Percentiles rank a stretch among this genome's conserved stretches.
Evolutionary conservation across 2,329 filamentous ascomycete genomes (phyloP).

Genomic region (Exophiala sideris): DNA sequence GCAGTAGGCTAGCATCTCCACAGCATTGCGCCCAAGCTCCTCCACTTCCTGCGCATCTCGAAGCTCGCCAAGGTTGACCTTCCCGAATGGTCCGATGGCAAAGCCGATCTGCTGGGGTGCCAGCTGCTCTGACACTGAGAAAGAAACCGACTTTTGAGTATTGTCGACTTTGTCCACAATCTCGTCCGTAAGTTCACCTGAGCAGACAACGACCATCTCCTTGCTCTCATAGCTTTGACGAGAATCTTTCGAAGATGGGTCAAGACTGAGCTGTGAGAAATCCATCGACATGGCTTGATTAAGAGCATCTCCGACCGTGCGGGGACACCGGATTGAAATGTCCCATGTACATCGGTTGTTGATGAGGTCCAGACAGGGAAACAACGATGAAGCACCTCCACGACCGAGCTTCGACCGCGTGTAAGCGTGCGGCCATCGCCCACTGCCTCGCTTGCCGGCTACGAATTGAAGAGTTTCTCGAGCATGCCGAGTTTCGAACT

Average conservation of each 20-base stretch:
- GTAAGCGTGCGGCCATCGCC: constrained; percentile 85
- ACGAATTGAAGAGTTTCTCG: constrained; percentile 91
- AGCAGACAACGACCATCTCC: constrained; percentile 87
- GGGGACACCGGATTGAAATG: constrained; percentile 78
- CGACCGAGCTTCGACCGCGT: constrained; percentile 76
- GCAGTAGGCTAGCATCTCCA: constrained; percentile 89
- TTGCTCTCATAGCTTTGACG: constrained; percentile 22
- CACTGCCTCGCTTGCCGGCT: constrained; percentile 74
- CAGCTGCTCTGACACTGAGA: constrained; percentile 70
- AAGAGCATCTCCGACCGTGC: constrained; percentile 75
- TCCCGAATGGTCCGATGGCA: constrained; percentile 89
- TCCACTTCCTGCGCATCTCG: constrained; percentile 89
- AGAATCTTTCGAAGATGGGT: constrained; percentile 11
- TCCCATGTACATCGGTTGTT: constrained; percentile 81
- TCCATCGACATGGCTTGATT: constrained; percentile 19
- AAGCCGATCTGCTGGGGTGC: constrained; percentile 90
- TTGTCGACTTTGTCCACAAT: constrained; percentile 71
- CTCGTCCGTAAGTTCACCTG: constrained; percentile 84
- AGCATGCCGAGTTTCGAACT: constrained; percentile 71
- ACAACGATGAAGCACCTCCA: constrained; percentile 78
- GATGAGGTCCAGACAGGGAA: constrained; percentile 88
- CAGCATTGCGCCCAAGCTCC: constrained; percentile 79
- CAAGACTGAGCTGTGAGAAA: not conserved
- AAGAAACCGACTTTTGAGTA: constrained; percentile 82
- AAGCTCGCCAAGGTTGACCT: constrained; percentile 83